Conservation (phyloP, 306 rosid genomes). For the Citrullus amarus region DNA sequence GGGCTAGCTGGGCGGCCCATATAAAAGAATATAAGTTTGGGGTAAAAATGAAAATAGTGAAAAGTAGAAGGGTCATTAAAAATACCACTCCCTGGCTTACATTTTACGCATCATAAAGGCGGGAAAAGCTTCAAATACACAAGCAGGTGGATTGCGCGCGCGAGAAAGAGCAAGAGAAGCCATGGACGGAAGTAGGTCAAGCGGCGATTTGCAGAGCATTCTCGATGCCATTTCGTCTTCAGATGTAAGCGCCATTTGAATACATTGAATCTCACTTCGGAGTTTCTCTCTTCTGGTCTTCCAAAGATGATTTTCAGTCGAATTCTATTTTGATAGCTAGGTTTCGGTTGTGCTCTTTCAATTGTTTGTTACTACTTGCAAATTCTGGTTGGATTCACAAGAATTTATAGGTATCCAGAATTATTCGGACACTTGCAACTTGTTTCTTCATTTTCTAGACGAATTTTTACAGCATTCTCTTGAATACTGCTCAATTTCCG, state of each 20-base stretch:
- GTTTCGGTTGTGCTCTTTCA: background rate
- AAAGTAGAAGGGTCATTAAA: background rate
- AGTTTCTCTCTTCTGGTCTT: background rate
- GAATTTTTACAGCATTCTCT: background rate
- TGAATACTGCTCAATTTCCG: background rate
- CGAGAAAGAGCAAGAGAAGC: background rate
- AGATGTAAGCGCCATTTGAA: constrained; percentile 36
- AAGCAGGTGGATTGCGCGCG: background rate
- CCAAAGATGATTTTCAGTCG: background rate
- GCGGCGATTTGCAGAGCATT: constrained; percentile 31
- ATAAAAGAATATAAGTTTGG: background rate
- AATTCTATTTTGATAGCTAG: background rate
- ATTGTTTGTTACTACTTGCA: background rate
- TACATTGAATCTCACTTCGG: background rate
- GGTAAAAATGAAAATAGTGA: background rate
- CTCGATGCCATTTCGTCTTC: constrained; percentile 57
- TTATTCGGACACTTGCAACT: background rate
- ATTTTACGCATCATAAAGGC: constrained; percentile 12
- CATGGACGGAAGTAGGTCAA: constrained; percentile 51
- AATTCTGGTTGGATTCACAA: background rate
- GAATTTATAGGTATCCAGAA: background rate
- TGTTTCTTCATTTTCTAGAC: background rate
- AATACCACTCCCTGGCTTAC: background rate
- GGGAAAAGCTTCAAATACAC: constrained; percentile 22
- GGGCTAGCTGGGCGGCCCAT: background rate